Base-by-base conservation (phyloP, 257 asterid species). In the Salvia hispanica region DNA sequence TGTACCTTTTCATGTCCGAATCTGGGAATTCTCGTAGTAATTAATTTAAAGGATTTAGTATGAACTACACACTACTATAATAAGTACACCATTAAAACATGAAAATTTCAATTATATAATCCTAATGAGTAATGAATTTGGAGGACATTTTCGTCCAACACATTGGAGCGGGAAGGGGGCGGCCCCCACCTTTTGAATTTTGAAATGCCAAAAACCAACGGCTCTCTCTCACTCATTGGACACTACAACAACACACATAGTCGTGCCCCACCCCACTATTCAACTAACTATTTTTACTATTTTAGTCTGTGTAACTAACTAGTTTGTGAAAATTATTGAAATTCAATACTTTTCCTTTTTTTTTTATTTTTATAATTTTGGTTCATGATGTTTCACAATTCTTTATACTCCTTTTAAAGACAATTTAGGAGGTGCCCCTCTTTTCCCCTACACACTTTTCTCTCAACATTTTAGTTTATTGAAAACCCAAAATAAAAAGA, bases 131-230 rank as follows among this genome's bases (percentile, higher is more conserved):
- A 76, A 78, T 68, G 80, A 64, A 65, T 48, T 14, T 16, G 10
- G 75, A 21, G 81, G 76, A 37, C 62, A 14, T 56, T 60, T 62
- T 9, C 43, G 53, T 16, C 52, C 39, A 6, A 42, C 25, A 58
- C 58, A 25, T 62, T 50, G 74, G 81, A 25, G 88, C 88, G 91
- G 86, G 88, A 85, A 78, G 48, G 31, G 54, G 10, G 4, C 3
- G 67, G 3, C 60, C 74, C 67, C 74, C 58, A 11, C 62, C n/a
- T 68, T 83, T 87, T 76, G 86, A 85, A 84, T 79, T 87, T 87
- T 87, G 31, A 84, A 85, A 80, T 51, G 52, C 52, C 42, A 40
- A 6, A 65, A 62, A 67, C 72, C 74, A 82, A 84, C 87, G 85
- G 85, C 83, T 78, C 57, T 66, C 67, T 25, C 31, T 25, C 31